Evolutionary conservation across 805 yeast genomes (phyloP).

Genomic region (Ogataea kodamae): DNA sequence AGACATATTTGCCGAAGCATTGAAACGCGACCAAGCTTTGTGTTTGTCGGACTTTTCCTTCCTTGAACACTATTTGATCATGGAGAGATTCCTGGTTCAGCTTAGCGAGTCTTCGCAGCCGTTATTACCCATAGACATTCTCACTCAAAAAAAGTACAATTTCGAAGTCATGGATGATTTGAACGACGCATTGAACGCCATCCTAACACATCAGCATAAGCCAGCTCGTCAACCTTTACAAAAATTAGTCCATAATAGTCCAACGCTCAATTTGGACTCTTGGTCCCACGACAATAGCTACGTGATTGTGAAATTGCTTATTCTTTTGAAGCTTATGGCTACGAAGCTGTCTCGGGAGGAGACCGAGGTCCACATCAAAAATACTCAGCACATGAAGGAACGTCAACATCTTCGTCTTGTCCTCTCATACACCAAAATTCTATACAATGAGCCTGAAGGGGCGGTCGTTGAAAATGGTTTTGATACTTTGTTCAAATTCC

Average conservation of each 20-base stretch:
- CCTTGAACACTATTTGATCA: conserved; percentile 33
- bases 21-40: conserved; percentile 45
- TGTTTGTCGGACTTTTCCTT: conserved; percentile 55
- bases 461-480: conserved; percentile 29
- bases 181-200: conserved; percentile 17
- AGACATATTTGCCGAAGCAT: conserved; percentile 44
- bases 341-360: conserved; percentile 28
- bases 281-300: conserved; percentile 33
- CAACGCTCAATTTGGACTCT: conserved; percentile 8
- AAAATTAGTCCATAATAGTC: conserved; percentile 6
- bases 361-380: conserved; percentile 24
- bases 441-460: conserved; percentile 23
- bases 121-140: conserved; percentile 24
- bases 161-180: conserved; percentile 16
- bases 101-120: conserved; percentile 31
- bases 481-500: conserved; percentile 32
- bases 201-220: conserved; percentile 20
- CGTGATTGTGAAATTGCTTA: conserved; percentile 39
- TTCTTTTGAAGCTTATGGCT: conserved; percentile 13
- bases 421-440: conserved; percentile 31
- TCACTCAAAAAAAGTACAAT: conserved; percentile 11
- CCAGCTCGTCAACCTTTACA: conserved; percentile 1
- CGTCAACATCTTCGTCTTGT: conserved; percentile 32
- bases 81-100: conserved; percentile 27
- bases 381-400: conserved; percentile 20